Conservation (phyloP, 176 grass and related monocot species). For the Tillandsia fasciculata region DNA sequence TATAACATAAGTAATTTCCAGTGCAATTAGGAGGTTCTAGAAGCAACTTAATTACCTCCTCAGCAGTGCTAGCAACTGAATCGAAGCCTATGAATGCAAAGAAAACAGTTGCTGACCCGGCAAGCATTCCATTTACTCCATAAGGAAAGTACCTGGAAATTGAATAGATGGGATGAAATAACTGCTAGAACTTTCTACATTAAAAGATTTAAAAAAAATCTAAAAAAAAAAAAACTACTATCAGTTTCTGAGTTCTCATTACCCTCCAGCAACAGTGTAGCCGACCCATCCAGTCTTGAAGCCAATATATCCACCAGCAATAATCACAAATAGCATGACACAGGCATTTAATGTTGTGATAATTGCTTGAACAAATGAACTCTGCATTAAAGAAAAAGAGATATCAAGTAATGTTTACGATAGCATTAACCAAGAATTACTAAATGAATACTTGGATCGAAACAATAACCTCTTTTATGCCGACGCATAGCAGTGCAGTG, state of each 20-base stretch:
- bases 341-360: constrained; percentile 74
- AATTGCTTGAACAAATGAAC: constrained; percentile 65
- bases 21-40: not conserved
- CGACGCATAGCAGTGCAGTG: constrained; percentile 55
- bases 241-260: constrained; percentile 16
- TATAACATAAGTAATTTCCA: not conserved
- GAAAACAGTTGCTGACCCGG: constrained; percentile 94
- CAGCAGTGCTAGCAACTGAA: constrained; percentile 85
- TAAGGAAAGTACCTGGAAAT: constrained; percentile 69
- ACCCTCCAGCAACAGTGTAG: constrained; percentile 72
- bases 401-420: not conserved
- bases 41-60: constrained; percentile 52
- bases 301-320: constrained; percentile 76
- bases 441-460: not conserved
- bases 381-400: constrained; percentile 34
- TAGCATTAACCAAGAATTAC: not conserved
- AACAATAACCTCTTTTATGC: constrained; percentile 81
- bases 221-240: not conserved
- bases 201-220: not conserved
- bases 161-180: constrained; percentile 5
- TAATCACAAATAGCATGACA: constrained; percentile 94
- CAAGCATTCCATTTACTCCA: constrained; percentile 89
- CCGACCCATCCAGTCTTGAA: constrained; percentile 89
- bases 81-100: constrained; percentile 98
- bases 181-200: not conserved